Base-by-base conservation (phyloP, 2,329 filamentous ascomycete genomes). In the Fusarium miscanthi region DNA sequence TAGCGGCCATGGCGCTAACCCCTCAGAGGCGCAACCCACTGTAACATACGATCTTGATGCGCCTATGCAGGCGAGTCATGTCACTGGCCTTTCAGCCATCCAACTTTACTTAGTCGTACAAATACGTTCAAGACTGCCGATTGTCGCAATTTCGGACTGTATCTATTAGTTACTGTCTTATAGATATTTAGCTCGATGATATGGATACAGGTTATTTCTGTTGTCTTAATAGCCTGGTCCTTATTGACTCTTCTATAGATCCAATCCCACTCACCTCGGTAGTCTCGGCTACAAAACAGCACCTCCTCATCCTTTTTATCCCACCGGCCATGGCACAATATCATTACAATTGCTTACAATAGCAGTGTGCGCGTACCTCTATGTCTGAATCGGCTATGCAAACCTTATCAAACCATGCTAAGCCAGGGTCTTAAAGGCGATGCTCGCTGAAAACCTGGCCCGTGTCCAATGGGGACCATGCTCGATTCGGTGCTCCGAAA, bases 311-410 rank as follows among this genome's bases (percentile, higher is more conserved):
- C 21, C 9, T 17, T 25, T 23, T 23, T 19, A 67, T 68, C 64
- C 63, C 63, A 54, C 64, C 40, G 25, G 17, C 31, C 17, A 27
- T 12, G 19, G 10, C 17, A 17, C 7, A 8, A 16, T 25, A 25
- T 4, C 12, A 30, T 67, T 49, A 43, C 16, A 7, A 33, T 38
- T 67, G 64, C 63, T 67, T 53, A 67, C 64, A 33, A 41, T 48
- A 62, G 41, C 41, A 31, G 19, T n/a, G 5, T 48, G 46, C 25
- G 40, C 8, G 59, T 38, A 21, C 59, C 31, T 40, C 21, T 31
- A 21, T 62, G 31, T n/a, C 27, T 48, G 51, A 59, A 42, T 46
- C 25, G 64, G 64, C 37, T 8, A 21, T 48, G 35, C 5, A 41
- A 53, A 52, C 64, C 54, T 35, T 37, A 61, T 48, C 30, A 48